Evolutionary conservation across 257 asterid species (phyloP).

Genomic region (Capsicum chinense): DNA sequence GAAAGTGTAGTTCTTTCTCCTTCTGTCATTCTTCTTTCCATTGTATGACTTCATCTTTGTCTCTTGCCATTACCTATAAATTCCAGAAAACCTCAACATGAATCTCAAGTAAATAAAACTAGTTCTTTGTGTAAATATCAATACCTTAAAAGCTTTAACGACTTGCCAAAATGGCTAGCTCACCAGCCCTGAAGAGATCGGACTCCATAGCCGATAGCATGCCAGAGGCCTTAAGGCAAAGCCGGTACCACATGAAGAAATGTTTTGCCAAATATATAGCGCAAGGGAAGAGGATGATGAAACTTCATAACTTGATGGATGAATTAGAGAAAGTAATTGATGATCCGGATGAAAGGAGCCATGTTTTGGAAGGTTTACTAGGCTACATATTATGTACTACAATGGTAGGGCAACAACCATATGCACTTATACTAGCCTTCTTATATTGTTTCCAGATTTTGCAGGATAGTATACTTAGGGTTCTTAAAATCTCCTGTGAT

Average conservation of each 20-base stretch:
- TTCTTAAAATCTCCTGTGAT: neutral
- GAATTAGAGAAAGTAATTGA: constrained; percentile 85
- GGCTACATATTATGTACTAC: constrained; percentile 94
- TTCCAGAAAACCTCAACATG: constrained; percentile 30
- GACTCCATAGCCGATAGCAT: constrained; percentile 73
- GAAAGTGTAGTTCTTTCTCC: constrained; percentile 54
- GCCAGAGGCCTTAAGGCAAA: constrained; percentile 93
- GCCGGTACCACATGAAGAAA: constrained; percentile 87
- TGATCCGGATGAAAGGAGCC: constrained; percentile 65
- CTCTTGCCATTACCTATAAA: constrained; percentile 48
- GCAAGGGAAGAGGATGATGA: constrained; percentile 78
- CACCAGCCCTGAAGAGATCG: constrained; percentile 64
- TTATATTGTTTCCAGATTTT: neutral
- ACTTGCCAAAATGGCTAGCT: constrained; percentile 44
- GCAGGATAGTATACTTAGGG: neutral
- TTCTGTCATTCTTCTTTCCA: constrained; percentile 30
- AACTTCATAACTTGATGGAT: constrained; percentile 62
- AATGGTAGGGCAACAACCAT: constrained; percentile 46
- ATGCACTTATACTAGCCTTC: neutral
- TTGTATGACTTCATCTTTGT: constrained; percentile 34
- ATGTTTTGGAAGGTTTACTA: constrained; percentile 71
- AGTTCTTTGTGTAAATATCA: constrained; percentile 24
- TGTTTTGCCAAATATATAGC: constrained; percentile 78
- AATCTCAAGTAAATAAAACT: constrained; percentile 12
- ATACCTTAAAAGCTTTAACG: neutral